Evolutionary conservation across 2,329 filamentous ascomycete genomes (phyloP), one percentile per base, ranked within the genome.

Genomic region (Neophaeococcomyces aloes): DNA sequence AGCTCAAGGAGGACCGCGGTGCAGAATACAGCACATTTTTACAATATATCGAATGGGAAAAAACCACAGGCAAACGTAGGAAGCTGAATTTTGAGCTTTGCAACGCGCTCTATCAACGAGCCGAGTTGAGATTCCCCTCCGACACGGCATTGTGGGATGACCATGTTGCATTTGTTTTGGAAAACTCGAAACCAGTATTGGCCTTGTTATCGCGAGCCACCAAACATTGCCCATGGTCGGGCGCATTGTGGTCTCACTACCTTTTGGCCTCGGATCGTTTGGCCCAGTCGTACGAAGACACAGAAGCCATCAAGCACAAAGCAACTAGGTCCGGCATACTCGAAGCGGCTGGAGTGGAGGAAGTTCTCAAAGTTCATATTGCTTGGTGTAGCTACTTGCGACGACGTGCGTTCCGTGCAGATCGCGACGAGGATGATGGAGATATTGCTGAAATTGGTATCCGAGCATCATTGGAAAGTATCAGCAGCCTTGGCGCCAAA

Each of bases 301-400:
- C 96, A 41, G 86, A 93, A 55, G 74, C 79, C 31, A 87, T 95
- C 61, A 98, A 98, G 64, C 86, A 95, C 61, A 80, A 81, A 33
- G 91, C 91, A 5, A 96, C 88, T 0, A 86, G 81, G 57, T 86
- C 86, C 18, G 81, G 86, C 7, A 72, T 93, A 32, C 71, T 96
- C 4, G 87, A 94, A 59, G 80, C 83, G 50, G 80, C 86, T 48
- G 88, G 87, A 18, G 82, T 95, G 72, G 79, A 86, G 38, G 84
- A 88, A 52, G 79, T 95, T 25, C 75, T 96, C 47, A 86, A 94
- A 56, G 86, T 96, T 57, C 87, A 95, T 57, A 79, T 86, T 42
- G 83, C 88, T 0, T 98, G 91, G 91, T 95, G 89, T 58, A 87
- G 86, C 38, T 96, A 89, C 55, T 72, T 98, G 15, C 86, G 89